Evolutionary conservation across 129 eudicot species (phyloP).

Genomic region (Tagetes patula): DNA sequence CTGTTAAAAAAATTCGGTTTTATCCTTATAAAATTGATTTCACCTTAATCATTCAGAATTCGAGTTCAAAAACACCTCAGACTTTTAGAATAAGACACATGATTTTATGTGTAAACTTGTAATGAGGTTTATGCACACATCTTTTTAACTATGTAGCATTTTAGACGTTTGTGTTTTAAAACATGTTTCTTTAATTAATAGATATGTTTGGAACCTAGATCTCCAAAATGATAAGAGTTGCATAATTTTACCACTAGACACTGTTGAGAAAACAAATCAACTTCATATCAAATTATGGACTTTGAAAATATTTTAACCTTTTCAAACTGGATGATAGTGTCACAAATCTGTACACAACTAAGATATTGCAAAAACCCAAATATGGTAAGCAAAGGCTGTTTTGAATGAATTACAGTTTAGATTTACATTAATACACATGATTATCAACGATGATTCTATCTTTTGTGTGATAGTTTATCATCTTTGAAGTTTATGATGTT

Average conservation of each 20-base stretch:
- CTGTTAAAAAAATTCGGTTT: no score
- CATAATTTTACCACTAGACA: not conserved
- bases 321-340: not conserved
- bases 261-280: not conserved
- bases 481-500: no score
- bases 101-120: not conserved
- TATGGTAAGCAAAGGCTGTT: no score
- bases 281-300: not conserved
- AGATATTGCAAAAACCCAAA: no score
- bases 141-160: not conserved
- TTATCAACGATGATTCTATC: no score
- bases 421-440: no score
- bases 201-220: not conserved
- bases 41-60: no score
- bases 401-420: no score
- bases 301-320: not conserved
- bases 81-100: not conserved
- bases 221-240: not conserved
- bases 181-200: not conserved
- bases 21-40: no score
- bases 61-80: not conserved
- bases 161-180: not conserved
- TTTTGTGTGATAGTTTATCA: no score
- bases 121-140: not conserved
- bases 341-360: no score